Base-by-base conservation (phyloP, 306 rosid genomes). In the Astragalus membranaceus region DNA sequence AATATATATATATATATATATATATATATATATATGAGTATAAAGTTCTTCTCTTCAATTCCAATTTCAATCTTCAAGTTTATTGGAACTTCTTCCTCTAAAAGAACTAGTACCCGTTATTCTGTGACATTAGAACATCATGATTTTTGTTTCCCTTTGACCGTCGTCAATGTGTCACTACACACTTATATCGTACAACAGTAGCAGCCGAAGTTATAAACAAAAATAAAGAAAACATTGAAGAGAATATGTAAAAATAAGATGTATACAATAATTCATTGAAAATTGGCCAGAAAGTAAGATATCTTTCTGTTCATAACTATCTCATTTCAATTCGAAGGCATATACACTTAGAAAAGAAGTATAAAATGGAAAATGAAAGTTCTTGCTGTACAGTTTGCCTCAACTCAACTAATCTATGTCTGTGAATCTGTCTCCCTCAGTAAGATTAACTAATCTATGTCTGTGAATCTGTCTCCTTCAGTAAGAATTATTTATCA, bases 341-440 rank as follows among this genome's bases (percentile, higher is more conserved):
- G 8, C 2, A 15, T 33, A 5, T 53, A 41, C 49, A 6, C 72
- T 43, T 43, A 46, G 7, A 44, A 44, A 44, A 36, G 41, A 36
- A 9, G 9, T 52, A 29, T 16, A 52, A 23, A 51, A 16, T 8
- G 6, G 12, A n/a, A 14, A 50, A 65, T 20, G 3, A 11, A 64
- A 57, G 12, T 65, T 8, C 5, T 30, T 23, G 13, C 23, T 58
- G 14, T 52, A 65, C 72, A 71, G 30, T 71, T 13, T 47, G 47
- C 3, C 58, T 75, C 15, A 14, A 65, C 58, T 75, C 23, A 14
- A 65, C 78, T 72, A 47, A 47, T 47, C 46, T 42, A 20, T 75
- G 3, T 47, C 2, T 26, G 30, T 26, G 1, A 26, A 26, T 26
- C 30, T 1, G 51, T 2, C 14, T 10, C 41, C 55, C n/a, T 20